These are phyloP conservation scores for Meira nashicola DNA, from an alignment of 1,284 basidiomycete genomes.

Conservation along the genomic window DNA sequence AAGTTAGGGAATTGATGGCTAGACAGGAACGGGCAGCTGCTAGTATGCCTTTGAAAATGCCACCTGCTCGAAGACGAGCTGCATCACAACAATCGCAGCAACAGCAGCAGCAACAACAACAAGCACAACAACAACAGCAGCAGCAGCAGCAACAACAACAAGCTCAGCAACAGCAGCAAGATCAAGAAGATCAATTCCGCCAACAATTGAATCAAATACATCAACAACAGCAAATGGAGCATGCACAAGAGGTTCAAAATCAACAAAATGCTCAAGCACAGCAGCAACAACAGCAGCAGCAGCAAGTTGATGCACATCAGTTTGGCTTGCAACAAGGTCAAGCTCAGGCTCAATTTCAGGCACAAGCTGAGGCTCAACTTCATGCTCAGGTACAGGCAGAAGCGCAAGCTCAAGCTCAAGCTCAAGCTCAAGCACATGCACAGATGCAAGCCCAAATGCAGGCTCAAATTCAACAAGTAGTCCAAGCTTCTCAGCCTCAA, in stretches of 20 bases:
- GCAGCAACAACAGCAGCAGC: constrained; percentile 25
- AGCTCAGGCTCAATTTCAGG: not conserved
- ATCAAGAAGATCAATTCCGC: too few relatives aligned
- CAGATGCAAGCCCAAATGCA: constrained; percentile 11
- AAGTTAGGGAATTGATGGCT: constrained; percentile 7
- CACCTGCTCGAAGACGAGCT: not conserved
- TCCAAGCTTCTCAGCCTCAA: constrained; percentile 1
- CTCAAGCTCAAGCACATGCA: not conserved
- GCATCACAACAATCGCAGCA: constrained; percentile 2
- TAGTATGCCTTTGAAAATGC: constrained; percentile 12
- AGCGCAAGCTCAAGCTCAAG: not conserved
- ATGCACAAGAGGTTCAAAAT: not conserved
- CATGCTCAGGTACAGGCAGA: constrained; percentile 23
- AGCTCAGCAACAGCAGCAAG: constrained; percentile 15
- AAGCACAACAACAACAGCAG: constrained; percentile 4
- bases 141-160: constrained; percentile 6
- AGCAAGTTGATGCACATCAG: constrained; percentile 4
- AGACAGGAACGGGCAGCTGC: constrained; percentile 11
- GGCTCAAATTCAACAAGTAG: constrained; percentile 19
- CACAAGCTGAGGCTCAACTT: not conserved
- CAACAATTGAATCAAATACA: not conserved
- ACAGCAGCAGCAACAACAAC: not conserved
- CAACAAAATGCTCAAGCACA: constrained; percentile 14
- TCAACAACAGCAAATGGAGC: not conserved
- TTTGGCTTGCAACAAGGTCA: not conserved